Evolutionary conservation across 2,329 filamentous ascomycete genomes (phyloP), one percentile per base, ranked within the genome.

Genomic region (Cucurbitaria berberidis): DNA sequence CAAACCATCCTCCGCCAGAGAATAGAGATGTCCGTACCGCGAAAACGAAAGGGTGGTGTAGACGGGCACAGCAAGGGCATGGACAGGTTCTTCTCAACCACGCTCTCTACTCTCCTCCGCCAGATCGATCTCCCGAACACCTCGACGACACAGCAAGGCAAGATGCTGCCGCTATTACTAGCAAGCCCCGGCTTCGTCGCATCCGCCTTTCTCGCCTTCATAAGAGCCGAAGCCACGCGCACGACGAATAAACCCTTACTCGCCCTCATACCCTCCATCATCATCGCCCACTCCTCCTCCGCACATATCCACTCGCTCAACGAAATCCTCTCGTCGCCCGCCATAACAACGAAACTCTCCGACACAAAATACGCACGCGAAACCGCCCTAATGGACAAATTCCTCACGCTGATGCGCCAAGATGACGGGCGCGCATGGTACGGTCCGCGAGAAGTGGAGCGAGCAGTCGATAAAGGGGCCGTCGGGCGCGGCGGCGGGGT

Each of bases 371-470:
- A 95, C 71, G 88, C 90, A 2, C 86, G 87, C 55, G 93, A 97
- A 75, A 91, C 91, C 1, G 84, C 82, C 32, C 81, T 91, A 55
- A 92, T 99, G 86, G 92, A 98, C 66, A 85, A 87, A 39, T 92
- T 98, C 70, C 86, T 89, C 64, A 84, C 87, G 0, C 81, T 90
- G 55, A 80, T 99, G 53, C 87, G 93, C 45, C 85, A 86, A 54
- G 93, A 98, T 58, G 93, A 97, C 61, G 90, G 90, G 2, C 85
- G 89, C 51, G 93, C 93, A 2, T 96, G 93, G 83, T 99, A 99
- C 75, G 95, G 95, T 0, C 85, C 89, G 0, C 84, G 82, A 13
- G 91, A 96, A 47, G 92, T 96, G 2, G 87, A 91, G 69, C 85
- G 84, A 55, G 93, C 93, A 0, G 88, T 97, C 3, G 86, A 87